Evolutionary conservation across 2,329 filamentous ascomycete species (phyloP).

Genomic region (Stemphylium lycopersici): DNA sequence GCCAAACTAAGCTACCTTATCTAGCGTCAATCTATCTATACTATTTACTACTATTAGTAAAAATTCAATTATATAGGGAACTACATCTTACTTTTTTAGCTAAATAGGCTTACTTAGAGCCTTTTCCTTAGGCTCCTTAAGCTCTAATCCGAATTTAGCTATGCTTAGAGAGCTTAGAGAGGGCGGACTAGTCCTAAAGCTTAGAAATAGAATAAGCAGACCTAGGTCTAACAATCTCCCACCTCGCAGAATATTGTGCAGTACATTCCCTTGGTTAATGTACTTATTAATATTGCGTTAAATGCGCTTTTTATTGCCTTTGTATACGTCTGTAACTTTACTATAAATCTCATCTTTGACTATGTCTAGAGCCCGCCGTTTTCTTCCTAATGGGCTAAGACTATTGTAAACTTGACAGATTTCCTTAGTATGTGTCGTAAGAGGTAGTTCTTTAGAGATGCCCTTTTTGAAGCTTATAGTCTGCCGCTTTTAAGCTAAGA

Average conservation of each 20-base stretch:
- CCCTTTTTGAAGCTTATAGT: conserved; percentile 10
- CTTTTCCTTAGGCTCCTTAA: conserved; percentile 1
- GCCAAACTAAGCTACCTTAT: conserved; percentile 9
- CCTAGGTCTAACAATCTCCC: not conserved
- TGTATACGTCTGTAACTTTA: not conserved
- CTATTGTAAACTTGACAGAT: conserved; percentile 2
- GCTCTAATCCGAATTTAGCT: conserved; percentile 3
- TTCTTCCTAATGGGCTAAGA: not conserved
- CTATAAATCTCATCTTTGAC: conserved; percentile 11
- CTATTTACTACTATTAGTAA: conserved; percentile 5
- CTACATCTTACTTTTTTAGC: conserved; percentile 15
- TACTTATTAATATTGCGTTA: conserved; percentile 7
- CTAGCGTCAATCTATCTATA: conserved; percentile 8
- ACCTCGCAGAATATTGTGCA: conserved; percentile 8
- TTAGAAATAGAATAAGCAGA: conserved; percentile 12
- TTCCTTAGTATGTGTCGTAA: not conserved
- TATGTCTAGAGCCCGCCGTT: not conserved
- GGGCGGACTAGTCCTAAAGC: not conserved
- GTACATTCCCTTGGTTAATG: conserved; percentile 7
- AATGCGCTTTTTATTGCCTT: not conserved
- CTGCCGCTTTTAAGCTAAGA: not conserved
- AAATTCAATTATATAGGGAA: not conserved
- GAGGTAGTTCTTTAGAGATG: not conserved
- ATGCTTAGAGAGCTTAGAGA: conserved; percentile 8
- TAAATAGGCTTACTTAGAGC: conserved; percentile 11